phyloP scores from a whole-genome alignment of 116 monocot species.

The Cymodocea nodosa region DNA sequence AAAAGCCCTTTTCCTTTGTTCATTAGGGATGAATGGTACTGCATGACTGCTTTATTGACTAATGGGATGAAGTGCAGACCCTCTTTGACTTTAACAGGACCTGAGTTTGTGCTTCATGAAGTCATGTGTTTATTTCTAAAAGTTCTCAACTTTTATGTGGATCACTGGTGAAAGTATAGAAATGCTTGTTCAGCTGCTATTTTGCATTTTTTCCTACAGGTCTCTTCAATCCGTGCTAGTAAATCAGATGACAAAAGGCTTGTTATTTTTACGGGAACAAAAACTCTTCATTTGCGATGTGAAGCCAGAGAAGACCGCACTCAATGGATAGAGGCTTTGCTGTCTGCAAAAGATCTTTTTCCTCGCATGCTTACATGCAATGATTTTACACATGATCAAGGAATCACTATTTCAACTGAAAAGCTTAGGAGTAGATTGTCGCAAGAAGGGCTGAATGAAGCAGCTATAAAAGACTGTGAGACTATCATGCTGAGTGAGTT shows the following conservation, averaged over 20 bases:
- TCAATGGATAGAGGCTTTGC: conserved; percentile 71
- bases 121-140: no score
- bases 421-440: conserved; percentile 53
- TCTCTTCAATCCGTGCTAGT: conserved; percentile 82
- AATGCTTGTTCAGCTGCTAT: background rate
- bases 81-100: no score
- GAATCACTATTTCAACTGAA: conserved; percentile 56
- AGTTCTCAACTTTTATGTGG: no score
- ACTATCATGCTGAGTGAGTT: conserved; percentile 62
- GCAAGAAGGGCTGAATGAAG: conserved; percentile 62
- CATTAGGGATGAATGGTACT: no score
- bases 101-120: no score
- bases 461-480: conserved; percentile 71
- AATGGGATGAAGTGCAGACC: no score
- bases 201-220: conserved; percentile 30
- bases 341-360: conserved; percentile 59
- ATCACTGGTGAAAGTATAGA: background rate
- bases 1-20: no score
- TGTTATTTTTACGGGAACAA: conserved; percentile 83
- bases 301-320: conserved; percentile 67
- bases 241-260: conserved; percentile 94
- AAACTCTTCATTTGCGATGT: conserved; percentile 86
- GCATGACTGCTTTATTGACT: no score
- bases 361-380: conserved; percentile 55
- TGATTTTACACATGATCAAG: conserved; percentile 38